phyloP scores from a whole-genome alignment of 257 asterid species.

The Craterostigma plantagineum region DNA sequence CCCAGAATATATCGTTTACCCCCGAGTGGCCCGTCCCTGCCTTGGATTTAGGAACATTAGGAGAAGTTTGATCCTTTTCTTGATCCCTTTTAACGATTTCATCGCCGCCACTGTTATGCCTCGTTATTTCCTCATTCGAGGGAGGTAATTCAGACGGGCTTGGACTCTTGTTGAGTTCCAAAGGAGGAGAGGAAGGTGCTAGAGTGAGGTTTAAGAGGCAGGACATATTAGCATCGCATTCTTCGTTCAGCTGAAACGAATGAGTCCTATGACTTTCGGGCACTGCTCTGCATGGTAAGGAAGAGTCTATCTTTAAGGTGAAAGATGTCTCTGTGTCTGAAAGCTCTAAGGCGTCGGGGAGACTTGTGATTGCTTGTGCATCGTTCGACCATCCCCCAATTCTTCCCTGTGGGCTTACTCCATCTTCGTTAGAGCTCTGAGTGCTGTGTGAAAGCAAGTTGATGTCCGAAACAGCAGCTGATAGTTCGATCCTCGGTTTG shows the following conservation, averaged over 20 bases:
- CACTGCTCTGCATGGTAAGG: conserved; percentile 20
- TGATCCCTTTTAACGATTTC: conserved; percentile 8
- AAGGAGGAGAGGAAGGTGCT: conserved; percentile 55
- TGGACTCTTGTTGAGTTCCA: conserved; percentile 30
- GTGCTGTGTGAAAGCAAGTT: conserved; percentile 65
- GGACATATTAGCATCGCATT: conserved; percentile 35
- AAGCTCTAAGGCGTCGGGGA: conserved; percentile 38
- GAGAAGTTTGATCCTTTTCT: conserved; percentile 15
- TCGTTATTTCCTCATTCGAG: conserved; percentile 16
- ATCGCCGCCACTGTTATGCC: conserved; percentile 11
- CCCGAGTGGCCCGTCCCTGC: conserved; percentile 20
- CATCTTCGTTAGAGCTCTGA: conserved; percentile 70
- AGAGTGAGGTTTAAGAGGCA: conserved; percentile 73
- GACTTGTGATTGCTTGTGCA: conserved; percentile 22
- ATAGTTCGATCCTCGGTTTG: conserved; percentile 64
- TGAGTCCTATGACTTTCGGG: conserved; percentile 25
- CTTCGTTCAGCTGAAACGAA: conserved; percentile 32
- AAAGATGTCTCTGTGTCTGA: conserved; percentile 71
- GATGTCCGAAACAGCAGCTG: conserved; percentile 58
- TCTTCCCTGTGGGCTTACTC: conserved; percentile 33
- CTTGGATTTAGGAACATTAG: conserved; percentile 18
- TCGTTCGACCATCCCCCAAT: too few relatives aligned
- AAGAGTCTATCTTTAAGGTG: conserved; percentile 34
- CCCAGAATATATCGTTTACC: conserved; percentile 91
- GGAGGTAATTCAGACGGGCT: conserved; percentile 14